Base-by-base conservation (phyloP, 257 asterid species). In the Nicotiana sylvestris region DNA sequence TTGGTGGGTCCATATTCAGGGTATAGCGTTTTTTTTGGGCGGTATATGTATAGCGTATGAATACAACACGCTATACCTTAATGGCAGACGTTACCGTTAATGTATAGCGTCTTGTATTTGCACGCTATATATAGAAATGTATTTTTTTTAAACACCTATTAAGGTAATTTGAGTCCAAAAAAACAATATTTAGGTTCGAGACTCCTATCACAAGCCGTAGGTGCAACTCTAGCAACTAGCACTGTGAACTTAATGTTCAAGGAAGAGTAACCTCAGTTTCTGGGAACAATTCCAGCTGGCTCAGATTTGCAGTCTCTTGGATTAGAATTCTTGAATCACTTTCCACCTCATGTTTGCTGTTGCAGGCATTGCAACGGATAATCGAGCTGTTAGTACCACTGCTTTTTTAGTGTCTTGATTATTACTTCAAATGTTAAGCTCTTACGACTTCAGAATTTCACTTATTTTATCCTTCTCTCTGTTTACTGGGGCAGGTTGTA, bases 201-300 rank as follows among this genome's bases (percentile, higher is more conserved):
- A 21, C 21, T 21, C 21, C 21, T 35, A 32, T 57, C 80, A 49
- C 84, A 81, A 17, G 78, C 68, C 16, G 8, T 21, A 10, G 80
- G 57, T 10, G 65, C 80, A 81, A 68, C 79, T 21, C 56, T 68
- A 64, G 84, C 84, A 68, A 27, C 79, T 68, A 58, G 78, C 62
- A 81, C 80, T 37, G 66, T 55, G 13, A n/a, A 39, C 61, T 46
- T 68, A 55, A 29, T 81, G 49, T 81, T 68, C 76, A 56, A 68
- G 39, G 66, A 39, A 53, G 35, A 81, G 10, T 70, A 68, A 66
- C 27, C 25, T 68, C 80, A 66, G 55, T 65, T 68, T 56, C 66
- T 81, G 66, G 51, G 77, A 55, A 81, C 84, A 53, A 15, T 32
- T 68, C 80, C 70, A 29, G 39, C 80, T 5, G 80, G 84, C 46